Evolutionary conservation across 805 yeast species (phyloP), one percentile per base, ranked within the genome.

Genomic region (Tetrapisispora pingtungensis): DNA sequence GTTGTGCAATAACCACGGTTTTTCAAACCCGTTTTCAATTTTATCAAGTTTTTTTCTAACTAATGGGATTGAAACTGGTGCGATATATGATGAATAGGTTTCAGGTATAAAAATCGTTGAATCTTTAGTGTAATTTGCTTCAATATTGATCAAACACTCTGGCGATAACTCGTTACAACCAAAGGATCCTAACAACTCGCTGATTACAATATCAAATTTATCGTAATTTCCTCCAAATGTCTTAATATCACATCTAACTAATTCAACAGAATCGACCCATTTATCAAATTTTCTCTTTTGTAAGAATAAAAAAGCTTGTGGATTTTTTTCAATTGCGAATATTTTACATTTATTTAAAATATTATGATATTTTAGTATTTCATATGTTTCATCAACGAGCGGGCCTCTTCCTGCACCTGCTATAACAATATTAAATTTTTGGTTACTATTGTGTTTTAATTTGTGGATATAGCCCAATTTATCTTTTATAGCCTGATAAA

Each of bases 391-490:
- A 36, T 79, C 79, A 2, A 88, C 78, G 26, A 89, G 62, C 0
- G 90, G 89, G 1, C 97, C 97, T 37, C 87, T 67, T 1, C 97
- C 97, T 0, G 96, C 93, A 0, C 97, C 97, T 2, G 83, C 78
- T 2, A 89, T 72, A 4, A 83, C 70, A 8, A 84, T 64, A 10
- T 65, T 64, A 24, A 71, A 49, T 17, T 43, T 36, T 10, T 45
- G 35, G 12, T 42, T 44, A 27, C 33, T 33, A 10, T 30, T 33
- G 10, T 7, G 27, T 20, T 42, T 36, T 15, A 14, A 17, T 10
- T 12, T 3, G 10, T 20, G 31, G 8, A 22, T 36, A 15, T 14
- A 22, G 4, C 55, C 57, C 2, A 54, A 46, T 17, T 72, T 52
- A 44, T 61, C 72, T 33, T 54, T 52, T 15, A 83, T 46, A 0